These are phyloP conservation scores for Linaria vulgaris DNA, from an alignment of 257 asterid species.

Conservation along the genomic window DNA sequence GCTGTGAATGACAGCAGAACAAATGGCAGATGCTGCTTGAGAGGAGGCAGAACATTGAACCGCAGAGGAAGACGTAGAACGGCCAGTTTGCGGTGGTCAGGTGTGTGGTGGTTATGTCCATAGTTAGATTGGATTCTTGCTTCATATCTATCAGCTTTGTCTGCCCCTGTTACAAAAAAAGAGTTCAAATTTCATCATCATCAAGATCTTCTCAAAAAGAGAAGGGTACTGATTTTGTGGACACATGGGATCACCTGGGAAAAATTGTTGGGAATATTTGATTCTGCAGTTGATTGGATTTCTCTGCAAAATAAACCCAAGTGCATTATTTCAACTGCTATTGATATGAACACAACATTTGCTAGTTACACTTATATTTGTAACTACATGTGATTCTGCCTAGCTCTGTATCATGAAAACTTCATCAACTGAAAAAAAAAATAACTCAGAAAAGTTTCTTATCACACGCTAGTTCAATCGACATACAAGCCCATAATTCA, in stretches of 20 bases:
- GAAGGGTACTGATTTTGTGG: too few relatives aligned
- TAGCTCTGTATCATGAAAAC: too few relatives aligned
- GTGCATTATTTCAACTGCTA: neutral
- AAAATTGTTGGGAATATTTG: constrained; percentile 56
- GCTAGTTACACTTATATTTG: too few relatives aligned
- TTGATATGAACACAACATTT: neutral
- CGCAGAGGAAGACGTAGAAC: constrained; percentile 70
- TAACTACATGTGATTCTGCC: too few relatives aligned
- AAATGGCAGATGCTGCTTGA: constrained; percentile 89
- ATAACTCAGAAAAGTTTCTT: too few relatives aligned
- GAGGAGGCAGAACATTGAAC: constrained; percentile 92
- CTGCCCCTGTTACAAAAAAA: constrained; percentile 50
- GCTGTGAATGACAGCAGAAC: constrained; percentile 77
- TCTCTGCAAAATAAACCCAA: constrained; percentile 43
- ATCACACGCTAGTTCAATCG: too few relatives aligned
- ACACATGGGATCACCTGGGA: constrained; percentile 36
- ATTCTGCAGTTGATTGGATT: constrained; percentile 54
- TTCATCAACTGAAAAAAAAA: too few relatives aligned
- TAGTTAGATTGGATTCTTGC: constrained; percentile 40
- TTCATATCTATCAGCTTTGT: constrained; percentile 49
- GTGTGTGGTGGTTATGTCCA: constrained; percentile 27
- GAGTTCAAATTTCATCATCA: neutral
- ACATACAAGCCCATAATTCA: too few relatives aligned
- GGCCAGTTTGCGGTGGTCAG: constrained; percentile 68
- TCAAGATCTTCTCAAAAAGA: too few relatives aligned